These are phyloP conservation scores for Kluyveromyces nonfermentans DNA, from an alignment of 805 yeast species.

Conservation along the genomic window DNA sequence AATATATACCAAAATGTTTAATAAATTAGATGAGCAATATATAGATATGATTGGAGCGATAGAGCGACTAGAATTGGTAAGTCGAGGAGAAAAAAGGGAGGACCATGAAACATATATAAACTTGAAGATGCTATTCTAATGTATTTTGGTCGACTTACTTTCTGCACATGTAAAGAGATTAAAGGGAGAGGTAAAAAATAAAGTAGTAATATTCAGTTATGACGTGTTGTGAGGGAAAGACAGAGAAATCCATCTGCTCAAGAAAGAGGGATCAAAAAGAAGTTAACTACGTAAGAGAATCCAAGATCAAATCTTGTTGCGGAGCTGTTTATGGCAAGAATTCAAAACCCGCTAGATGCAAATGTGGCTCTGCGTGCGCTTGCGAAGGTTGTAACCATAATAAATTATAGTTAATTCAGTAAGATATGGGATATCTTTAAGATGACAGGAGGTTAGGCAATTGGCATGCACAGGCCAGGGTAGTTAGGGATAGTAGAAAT, in stretches of 20 bases:
- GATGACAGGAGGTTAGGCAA: too few species aligned
- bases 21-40: neutral
- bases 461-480: too few species aligned
- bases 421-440: neutral
- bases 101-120: neutral
- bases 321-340: conserved; percentile 4
- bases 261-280: neutral
- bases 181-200: too few species aligned
- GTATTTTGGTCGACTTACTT: too few species aligned
- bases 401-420: conserved; percentile 5
- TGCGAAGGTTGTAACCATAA: conserved; percentile 13
- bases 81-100: neutral
- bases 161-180: too few species aligned
- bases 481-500: too few species aligned
- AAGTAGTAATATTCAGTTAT: neutral
- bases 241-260: neutral
- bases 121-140: neutral
- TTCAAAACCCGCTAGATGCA: conserved; percentile 9
- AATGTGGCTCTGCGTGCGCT: conserved; percentile 13
- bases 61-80: neutral
- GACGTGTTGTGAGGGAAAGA: neutral
- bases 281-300: neutral
- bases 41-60: neutral
- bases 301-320: conserved; percentile 6
- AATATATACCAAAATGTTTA: neutral